Conservation (phyloP, 352 stramenopile genomes). For the Phytophthora ramorum region DNA sequence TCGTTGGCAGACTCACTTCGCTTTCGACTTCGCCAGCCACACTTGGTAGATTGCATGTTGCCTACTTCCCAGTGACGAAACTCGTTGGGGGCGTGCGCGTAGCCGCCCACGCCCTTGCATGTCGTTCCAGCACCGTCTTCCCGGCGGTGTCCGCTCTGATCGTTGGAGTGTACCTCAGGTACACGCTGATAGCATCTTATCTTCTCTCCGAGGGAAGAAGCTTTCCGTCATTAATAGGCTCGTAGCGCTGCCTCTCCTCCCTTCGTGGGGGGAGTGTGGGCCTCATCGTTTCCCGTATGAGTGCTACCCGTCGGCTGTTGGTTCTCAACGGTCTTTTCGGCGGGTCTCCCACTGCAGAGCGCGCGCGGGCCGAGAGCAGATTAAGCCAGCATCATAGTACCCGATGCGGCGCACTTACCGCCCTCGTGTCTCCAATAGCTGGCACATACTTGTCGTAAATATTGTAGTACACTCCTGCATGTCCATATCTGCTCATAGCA, state of each 20-base stretch:
- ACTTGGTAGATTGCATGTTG: not conserved
- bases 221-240: slow-evolving; percentile 26
- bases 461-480: not conserved
- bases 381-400: slow-evolving; percentile 84
- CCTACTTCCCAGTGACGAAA: slow-evolving; percentile 57
- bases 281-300: slow-evolving; percentile 60
- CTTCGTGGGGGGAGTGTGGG: slow-evolving; percentile 40
- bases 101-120: slow-evolving; percentile 2
- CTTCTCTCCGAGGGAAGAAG: slow-evolving; percentile 80
- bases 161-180: slow-evolving; percentile 76
- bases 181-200: slow-evolving; percentile 69
- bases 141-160: slow-evolving; percentile 37
- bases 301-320: slow-evolving; percentile 75
- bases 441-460: slow-evolving; percentile 40
- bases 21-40: not conserved
- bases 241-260: slow-evolving; percentile 41
- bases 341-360: slow-evolving; percentile 61
- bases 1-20: not conserved
- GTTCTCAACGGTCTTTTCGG: slow-evolving; percentile 78
- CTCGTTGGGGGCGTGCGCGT: not conserved
- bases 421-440: slow-evolving; percentile 86
- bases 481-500: slow-evolving; percentile 24
- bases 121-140: slow-evolving; percentile 63
- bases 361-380: slow-evolving; percentile 60
- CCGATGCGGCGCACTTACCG: slow-evolving; percentile 63